Percentiles rank a stretch among this genome's conserved stretches.
These are phyloP conservation scores for Cladorrhinum samala DNA, from an alignment of 495 filamentous ascomycete species.

Conservation along the genomic window DNA sequence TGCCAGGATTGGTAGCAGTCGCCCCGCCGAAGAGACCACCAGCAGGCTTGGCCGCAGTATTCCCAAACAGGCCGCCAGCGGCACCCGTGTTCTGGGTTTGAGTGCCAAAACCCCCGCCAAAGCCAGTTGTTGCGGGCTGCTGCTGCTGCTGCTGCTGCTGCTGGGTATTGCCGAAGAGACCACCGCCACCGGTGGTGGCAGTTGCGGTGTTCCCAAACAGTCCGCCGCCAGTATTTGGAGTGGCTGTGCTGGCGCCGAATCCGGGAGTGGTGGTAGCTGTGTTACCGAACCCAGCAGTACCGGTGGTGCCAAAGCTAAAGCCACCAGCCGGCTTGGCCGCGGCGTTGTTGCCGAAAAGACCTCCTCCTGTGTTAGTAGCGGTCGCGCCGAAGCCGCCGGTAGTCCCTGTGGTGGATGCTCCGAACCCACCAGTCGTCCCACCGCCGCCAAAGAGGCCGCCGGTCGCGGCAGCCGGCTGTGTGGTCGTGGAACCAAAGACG, in stretches of 20 bases:
- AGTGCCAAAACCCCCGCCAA: slow-evolving; percentile 20
- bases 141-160: slow-evolving; percentile 17
- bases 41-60: slow-evolving; percentile 31
- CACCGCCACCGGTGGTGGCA: slow-evolving; percentile 31
- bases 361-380: slow-evolving; percentile 35
- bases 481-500: slow-evolving; percentile 26
- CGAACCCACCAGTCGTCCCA: slow-evolving; percentile 22
- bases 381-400: slow-evolving; percentile 26
- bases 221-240: slow-evolving; percentile 46
- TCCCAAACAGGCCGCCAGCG: slow-evolving; percentile 56
- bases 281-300: slow-evolving; percentile 21
- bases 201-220: too few relatives aligned
- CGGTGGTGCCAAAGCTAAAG: slow-evolving; percentile 23
- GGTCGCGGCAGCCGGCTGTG: slow-evolving; percentile 15
- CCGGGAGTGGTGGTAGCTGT: slow-evolving; percentile 19
- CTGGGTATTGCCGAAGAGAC: slow-evolving; percentile 54
- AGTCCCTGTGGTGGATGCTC: slow-evolving; percentile 29
- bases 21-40: slow-evolving; percentile 56
- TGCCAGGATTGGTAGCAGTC: slow-evolving; percentile 20
- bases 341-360: slow-evolving; percentile 29
- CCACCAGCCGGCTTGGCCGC: slow-evolving; percentile 29
- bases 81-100: slow-evolving; percentile 32
- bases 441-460: slow-evolving; percentile 18
- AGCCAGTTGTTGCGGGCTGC: slow-evolving; percentile 8
- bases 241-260: slow-evolving; percentile 27